Evolutionary conservation across 805 yeast genomes (phyloP), one percentile per base, ranked within the genome.

Genomic region (Ascoidea tarda): DNA sequence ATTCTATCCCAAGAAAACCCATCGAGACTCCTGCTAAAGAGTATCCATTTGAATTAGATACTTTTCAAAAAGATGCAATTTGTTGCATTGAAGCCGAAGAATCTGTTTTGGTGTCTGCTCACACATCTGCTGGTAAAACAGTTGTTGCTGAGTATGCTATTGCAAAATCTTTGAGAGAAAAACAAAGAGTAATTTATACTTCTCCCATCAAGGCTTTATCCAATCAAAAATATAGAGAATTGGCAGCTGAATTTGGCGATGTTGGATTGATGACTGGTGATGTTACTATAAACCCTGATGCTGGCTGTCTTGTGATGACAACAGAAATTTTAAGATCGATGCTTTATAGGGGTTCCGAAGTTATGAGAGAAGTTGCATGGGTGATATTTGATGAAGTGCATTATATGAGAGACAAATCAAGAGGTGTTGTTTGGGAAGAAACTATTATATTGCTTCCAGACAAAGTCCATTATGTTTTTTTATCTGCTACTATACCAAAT

Each of bases 401-500:
- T 70, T 93, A 93, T 69, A 93, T 93, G 95, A 82, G 97, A 70
- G 99, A 93, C 66, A 84, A 88, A 60, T 93, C 89, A 59, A 81
- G 99, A 70, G 99, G 99, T 66, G 99, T 93, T 51, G 99, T 93
- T 44, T 93, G 99, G 99, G 99, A 93, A 70, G 99, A 93, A 68
- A 91, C 98, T 14, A 91, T 93, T 58, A 93, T 93, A 54, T 72
- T 93, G 64, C 74, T 93, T 47, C 99, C 99, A 4, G 97, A 95
- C 61, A 90, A 90, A 72, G 97, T 93, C 16, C 91, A 86, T 59
- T 88, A 90, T 62, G 96, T 91, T 3, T 87, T 91, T 62, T 70
- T 91, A 58, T 89, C 97, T 12, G 98, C 98, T 50, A 91, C 99
- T 1, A 91, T 91, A 59, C 99, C 99, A 32, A 91, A 91, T 65